These are phyloP conservation scores for Leccinum incarnatum DNA, from an alignment of 768 basidiomycete species.

Conservation along the genomic window DNA sequence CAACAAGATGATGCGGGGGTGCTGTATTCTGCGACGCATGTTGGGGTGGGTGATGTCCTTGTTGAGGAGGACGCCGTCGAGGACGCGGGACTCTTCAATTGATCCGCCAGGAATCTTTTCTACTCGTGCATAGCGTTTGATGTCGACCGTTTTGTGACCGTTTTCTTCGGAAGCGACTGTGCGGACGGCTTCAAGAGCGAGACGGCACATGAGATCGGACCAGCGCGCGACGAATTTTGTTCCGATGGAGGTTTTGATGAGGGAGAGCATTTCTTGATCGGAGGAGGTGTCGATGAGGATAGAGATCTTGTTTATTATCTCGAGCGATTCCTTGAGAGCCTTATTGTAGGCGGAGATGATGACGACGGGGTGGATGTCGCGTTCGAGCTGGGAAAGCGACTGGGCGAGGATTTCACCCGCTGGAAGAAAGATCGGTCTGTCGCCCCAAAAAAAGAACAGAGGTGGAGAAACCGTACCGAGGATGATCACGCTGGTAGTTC, in stretches of 20 bases:
- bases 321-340: constrained; percentile 87
- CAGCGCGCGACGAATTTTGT: constrained; percentile 97
- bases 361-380: constrained; percentile 97
- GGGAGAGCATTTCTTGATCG: constrained; percentile 88
- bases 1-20: constrained; percentile 84
- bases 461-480: constrained; percentile 59
- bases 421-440: constrained; percentile 18
- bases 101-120: constrained; percentile 98
- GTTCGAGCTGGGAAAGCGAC: constrained; percentile 87
- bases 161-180: constrained; percentile 84
- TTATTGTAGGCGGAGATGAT: constrained; percentile 99
- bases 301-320: constrained; percentile 85
- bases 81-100: constrained; percentile 87
- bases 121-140: constrained; percentile 96
- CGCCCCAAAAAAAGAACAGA: neutral
- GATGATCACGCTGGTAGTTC: constrained; percentile 97
- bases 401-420: constrained; percentile 98
- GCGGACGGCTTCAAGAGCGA: constrained; percentile 90
- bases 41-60: constrained; percentile 98
- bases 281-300: constrained; percentile 83
- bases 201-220: constrained; percentile 95
- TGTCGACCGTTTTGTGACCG: constrained; percentile 91
- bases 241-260: constrained; percentile 98
- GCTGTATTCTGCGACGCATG: constrained; percentile 88
- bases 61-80: constrained; percentile 94